phyloP scores from a whole-genome alignment of 2,329 filamentous ascomycete species.

The Fusarium marasasianum region DNA sequence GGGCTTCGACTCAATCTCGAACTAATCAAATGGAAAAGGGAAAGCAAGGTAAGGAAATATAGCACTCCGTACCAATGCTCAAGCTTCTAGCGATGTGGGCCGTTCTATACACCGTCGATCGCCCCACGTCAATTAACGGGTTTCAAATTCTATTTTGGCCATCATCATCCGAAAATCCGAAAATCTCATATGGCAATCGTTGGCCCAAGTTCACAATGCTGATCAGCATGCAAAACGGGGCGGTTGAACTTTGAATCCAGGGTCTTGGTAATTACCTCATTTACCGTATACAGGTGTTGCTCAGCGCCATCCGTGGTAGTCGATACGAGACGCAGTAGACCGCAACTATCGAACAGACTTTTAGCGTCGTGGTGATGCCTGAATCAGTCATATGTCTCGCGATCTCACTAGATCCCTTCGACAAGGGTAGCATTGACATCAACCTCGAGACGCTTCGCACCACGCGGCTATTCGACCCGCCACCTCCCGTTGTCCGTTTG shows the following conservation, averaged over 20 bases:
- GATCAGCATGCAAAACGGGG: conserved; percentile 32
- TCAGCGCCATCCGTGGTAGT: not conserved
- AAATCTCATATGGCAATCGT: conserved; percentile 4
- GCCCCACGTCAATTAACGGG: conserved; percentile 13
- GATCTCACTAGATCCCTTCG: conserved; percentile 1
- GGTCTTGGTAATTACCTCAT: not conserved
- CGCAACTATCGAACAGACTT: not conserved
- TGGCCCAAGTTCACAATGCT: conserved; percentile 8
- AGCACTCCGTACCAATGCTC: not conserved
- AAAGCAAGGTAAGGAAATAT: not conserved
- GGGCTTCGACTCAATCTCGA: not conserved
- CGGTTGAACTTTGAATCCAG: conserved; percentile 10
- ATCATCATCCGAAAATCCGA: conserved; percentile 14
- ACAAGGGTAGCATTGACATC: conserved; percentile 1
- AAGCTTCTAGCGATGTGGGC: not conserved
- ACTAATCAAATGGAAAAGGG: conserved; percentile 13
- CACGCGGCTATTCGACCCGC: conserved; percentile 21
- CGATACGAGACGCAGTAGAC: not conserved
- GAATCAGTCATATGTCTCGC: conserved; percentile 17
- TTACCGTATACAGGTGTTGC: not conserved
- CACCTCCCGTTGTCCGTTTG: conserved; percentile 16
- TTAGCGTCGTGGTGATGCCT: conserved; percentile 15
- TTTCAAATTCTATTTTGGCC: conserved; percentile 27
- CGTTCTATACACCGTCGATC: conserved; percentile 3
- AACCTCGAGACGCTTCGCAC: conserved; percentile 29